phyloP scores from a whole-genome alignment of 495 filamentous ascomycete species.

The Oidiodendron maius region DNA sequence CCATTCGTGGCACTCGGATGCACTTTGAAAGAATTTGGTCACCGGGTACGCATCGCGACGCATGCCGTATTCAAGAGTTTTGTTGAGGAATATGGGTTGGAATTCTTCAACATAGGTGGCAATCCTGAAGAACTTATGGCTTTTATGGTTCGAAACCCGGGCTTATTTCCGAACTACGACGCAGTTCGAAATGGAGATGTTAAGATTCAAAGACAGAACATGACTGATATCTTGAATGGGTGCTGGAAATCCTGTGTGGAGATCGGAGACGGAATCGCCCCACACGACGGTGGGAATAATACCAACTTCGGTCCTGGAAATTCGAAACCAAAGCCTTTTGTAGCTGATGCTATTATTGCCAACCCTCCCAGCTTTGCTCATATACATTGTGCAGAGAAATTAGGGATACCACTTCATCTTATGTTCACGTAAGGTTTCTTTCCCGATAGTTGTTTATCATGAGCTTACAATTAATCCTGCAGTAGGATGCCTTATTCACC shows the following conservation, averaged over 20 bases:
- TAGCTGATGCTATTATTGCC: constrained; percentile 62
- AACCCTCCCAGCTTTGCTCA: constrained; percentile 57
- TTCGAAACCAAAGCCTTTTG: too few species aligned
- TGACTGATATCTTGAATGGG: constrained; percentile 61
- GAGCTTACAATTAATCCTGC: background rate
- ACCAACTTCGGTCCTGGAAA: constrained; percentile 21
- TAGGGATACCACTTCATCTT: constrained; percentile 52
- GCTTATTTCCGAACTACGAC: constrained; percentile 62
- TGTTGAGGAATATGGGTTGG: constrained; percentile 53
- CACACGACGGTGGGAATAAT: constrained; percentile 28
- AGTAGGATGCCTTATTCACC: constrained; percentile 50
- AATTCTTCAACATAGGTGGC: constrained; percentile 74
- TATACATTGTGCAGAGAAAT: constrained; percentile 55
- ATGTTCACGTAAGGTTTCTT: constrained; percentile 61
- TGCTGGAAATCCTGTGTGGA: constrained; percentile 71
- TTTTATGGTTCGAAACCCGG: constrained; percentile 79
- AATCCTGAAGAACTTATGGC: constrained; percentile 74
- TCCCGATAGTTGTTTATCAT: background rate
- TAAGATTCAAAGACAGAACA: constrained; percentile 48
- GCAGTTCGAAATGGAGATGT: constrained; percentile 62
- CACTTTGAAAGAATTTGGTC: constrained; percentile 53
- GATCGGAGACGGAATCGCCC: too few species aligned
- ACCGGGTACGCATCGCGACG: constrained; percentile 70
- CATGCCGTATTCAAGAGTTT: constrained; percentile 63
- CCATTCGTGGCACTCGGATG: constrained; percentile 64